These are phyloP conservation scores for Trebouxia gelatinosa DNA, from an alignment of 163 green algal species.

Conservation along the genomic window DNA sequence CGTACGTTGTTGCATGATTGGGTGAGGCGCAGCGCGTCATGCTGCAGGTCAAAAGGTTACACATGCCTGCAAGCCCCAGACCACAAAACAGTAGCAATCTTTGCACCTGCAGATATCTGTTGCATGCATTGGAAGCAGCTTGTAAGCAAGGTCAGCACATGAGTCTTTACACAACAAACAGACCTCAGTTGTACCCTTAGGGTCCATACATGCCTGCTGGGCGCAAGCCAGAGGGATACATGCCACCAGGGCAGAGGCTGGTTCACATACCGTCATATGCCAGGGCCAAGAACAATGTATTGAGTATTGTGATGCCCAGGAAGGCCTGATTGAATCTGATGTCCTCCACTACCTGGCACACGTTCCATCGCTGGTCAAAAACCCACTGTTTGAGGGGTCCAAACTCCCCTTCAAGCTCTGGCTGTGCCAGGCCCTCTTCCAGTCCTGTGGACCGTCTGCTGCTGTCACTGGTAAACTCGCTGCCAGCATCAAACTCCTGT, in stretches of 20 bases:
- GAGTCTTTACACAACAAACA: too few relatives aligned
- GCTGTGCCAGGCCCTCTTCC: not conserved
- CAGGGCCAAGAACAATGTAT: constrained; percentile 70
- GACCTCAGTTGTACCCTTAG: too few relatives aligned
- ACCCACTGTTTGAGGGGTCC: constrained; percentile 2
- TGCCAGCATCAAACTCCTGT: constrained; percentile 2
- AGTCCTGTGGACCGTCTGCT: constrained; percentile 5
- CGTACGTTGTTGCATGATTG: too few relatives aligned
- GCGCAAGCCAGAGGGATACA: too few relatives aligned
- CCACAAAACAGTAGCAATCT: too few relatives aligned
- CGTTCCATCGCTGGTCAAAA: constrained; percentile 37
- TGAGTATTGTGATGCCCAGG: constrained; percentile 66
- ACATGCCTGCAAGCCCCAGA: too few relatives aligned
- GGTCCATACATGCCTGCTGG: too few relatives aligned
- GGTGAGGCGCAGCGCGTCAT: too few relatives aligned
- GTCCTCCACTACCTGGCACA: constrained; percentile 35
- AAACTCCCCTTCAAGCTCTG: not conserved
- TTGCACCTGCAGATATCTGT: too few relatives aligned
- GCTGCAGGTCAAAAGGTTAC: not conserved
- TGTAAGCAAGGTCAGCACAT: too few relatives aligned
- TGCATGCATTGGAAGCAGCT: too few relatives aligned
- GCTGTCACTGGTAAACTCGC: not conserved
- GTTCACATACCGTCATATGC: constrained; percentile 38
- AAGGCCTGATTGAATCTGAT: constrained; percentile 71
- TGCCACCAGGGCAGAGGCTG: too few relatives aligned